These are phyloP conservation scores for Lycium barbarum DNA, from an alignment of 257 asterid genomes.

Conservation along the genomic window DNA sequence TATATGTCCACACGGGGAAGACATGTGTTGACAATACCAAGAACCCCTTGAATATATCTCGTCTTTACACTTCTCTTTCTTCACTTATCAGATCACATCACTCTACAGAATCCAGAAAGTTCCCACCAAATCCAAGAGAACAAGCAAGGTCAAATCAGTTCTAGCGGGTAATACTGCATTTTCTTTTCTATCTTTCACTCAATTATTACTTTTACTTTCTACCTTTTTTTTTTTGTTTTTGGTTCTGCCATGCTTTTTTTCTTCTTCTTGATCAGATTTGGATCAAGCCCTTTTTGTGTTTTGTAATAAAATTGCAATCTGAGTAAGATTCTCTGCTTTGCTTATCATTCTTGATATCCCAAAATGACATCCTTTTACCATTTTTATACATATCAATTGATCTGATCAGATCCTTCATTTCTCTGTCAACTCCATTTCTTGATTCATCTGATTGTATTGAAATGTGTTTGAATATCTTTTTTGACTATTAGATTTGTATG, in stretches of 20 bases:
- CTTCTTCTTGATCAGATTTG: not conserved
- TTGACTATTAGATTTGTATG: not conserved
- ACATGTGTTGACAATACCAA: not conserved
- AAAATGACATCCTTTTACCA: not conserved
- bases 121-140: too few relatives aligned
- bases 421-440: not conserved
- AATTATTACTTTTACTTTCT: not conserved
- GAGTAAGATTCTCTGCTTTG: not conserved
- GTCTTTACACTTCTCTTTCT: not conserved
- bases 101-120: too few relatives aligned
- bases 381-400: not conserved
- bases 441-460: not conserved
- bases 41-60: not conserved
- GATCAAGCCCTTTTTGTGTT: not conserved
- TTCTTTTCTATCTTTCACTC: not conserved
- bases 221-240: not conserved
- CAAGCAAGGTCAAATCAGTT: not conserved
- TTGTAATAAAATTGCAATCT: not conserved
- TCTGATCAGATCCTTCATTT: not conserved
- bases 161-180: not conserved
- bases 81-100: not conserved
- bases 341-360: not conserved
- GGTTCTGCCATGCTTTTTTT: not conserved
- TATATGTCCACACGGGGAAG: not conserved
- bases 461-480: not conserved